A percentile compares a stretch with the other conserved stretches of the same genome.
Evolutionary conservation across 805 yeast genomes (phyloP).

Genomic region (Wickerhamiella qilinensis): DNA sequence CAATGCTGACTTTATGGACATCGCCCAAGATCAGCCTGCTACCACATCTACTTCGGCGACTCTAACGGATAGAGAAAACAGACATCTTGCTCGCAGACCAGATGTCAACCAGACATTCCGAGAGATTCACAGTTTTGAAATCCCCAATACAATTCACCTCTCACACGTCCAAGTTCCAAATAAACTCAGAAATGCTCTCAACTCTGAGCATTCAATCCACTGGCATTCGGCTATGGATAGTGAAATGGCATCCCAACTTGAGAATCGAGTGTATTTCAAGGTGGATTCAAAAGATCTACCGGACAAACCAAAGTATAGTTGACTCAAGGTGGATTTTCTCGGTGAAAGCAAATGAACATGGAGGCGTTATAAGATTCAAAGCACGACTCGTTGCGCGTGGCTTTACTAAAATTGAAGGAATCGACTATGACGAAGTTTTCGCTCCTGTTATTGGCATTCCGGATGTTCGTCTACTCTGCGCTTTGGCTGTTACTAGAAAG

Average conservation of each 20-base stretch:
- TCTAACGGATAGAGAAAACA: too few relatives aligned
- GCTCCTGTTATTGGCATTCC: not conserved
- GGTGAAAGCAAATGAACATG: not conserved
- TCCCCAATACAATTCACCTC: too few relatives aligned
- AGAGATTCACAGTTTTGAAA: too few relatives aligned
- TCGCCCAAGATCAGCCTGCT: too few relatives aligned
- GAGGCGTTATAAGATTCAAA: not conserved
- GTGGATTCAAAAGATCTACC: not conserved
- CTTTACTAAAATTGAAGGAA: conserved; percentile 1
- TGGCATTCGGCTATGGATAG: not conserved
- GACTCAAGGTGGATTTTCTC: not conserved
- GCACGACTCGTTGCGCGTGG: conserved; percentile 1
- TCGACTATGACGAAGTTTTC: not conserved
- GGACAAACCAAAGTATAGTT: not conserved
- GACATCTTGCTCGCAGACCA: too few relatives aligned
- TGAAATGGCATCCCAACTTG: not conserved
- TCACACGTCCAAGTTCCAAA: too few relatives aligned
- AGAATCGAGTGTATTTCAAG: not conserved
- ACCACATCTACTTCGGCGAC: too few relatives aligned
- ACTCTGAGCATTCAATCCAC: not conserved
- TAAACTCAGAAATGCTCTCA: too few relatives aligned
- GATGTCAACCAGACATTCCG: too few relatives aligned
- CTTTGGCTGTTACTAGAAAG: not conserved
- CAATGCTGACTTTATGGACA: too few relatives aligned
- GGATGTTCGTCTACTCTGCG: not conserved